Evolutionary conservation across 371 early-diverging fungal genomes (phyloP).

Genomic region (Apophysomyces ossiformis): DNA sequence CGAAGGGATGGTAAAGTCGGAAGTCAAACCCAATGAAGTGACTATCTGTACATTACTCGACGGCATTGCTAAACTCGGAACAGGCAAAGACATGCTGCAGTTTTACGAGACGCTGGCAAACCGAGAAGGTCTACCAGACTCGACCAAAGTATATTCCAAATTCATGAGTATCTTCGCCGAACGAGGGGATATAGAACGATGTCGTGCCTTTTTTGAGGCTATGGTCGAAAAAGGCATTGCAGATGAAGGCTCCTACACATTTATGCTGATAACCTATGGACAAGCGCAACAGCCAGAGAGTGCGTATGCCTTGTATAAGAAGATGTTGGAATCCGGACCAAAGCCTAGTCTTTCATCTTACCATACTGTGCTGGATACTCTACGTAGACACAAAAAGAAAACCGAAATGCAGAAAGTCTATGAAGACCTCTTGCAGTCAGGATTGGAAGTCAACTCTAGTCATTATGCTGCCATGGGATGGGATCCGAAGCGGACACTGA

Average conservation of each 20-base stretch:
- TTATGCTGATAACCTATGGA: slow-evolving; percentile 31
- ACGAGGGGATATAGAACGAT: slow-evolving; percentile 19
- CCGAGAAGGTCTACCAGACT: slow-evolving; percentile 11
- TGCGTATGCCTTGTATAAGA: slow-evolving; percentile 32
- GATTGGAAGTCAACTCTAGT: slow-evolving; percentile 10
- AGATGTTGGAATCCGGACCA: slow-evolving; percentile 41
- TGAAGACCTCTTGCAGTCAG: slow-evolving; percentile 22
- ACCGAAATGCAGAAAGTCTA: slow-evolving; percentile 23
- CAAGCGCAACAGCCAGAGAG: slow-evolving; percentile 19
- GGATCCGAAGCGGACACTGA: slow-evolving; percentile 29
- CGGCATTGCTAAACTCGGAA: slow-evolving; percentile 28
- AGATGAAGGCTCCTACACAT: slow-evolving; percentile 18
- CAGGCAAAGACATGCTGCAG: slow-evolving; percentile 24
- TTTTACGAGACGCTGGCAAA: slow-evolving; percentile 18
- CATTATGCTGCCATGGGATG: slow-evolving; percentile 34
- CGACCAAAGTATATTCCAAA: slow-evolving; percentile 13
- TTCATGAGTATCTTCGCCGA: slow-evolving; percentile 30
- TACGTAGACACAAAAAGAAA: slow-evolving; percentile 10
- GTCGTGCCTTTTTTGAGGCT: slow-evolving; percentile 17
- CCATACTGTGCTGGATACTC: slow-evolving; percentile 27
- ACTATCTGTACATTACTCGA: slow-evolving; percentile 32
- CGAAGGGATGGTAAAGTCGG: slow-evolving; percentile 29
- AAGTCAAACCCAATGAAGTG: slow-evolving; percentile 12
- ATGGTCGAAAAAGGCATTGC: slow-evolving; percentile 19
- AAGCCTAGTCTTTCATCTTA: slow-evolving; percentile 34